Evolutionary conservation across 768 basidiomycete species (phyloP).

Genomic region (Clavaria fumosa): DNA sequence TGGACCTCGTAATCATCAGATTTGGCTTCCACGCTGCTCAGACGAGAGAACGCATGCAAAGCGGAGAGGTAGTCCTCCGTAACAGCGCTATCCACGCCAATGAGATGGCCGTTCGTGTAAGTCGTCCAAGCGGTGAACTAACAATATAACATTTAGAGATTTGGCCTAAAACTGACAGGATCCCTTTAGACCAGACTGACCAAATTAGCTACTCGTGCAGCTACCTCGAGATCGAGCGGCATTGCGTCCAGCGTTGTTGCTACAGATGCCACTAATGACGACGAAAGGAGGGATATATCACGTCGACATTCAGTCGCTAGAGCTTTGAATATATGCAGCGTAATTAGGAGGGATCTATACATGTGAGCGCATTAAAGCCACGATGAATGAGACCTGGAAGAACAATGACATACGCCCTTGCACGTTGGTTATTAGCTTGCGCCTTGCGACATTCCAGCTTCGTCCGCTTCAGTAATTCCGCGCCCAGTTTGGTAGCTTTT

Average conservation of each 20-base stretch:
- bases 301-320: constrained; percentile 78
- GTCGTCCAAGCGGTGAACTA: constrained; percentile 89
- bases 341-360: constrained; percentile 60
- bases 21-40: constrained; percentile 35
- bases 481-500: constrained; percentile 62
- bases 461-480: constrained; percentile 64
- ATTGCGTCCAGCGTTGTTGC: constrained; percentile 39
- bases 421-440: constrained; percentile 57
- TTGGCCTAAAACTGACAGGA: not conserved
- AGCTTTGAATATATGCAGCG: constrained; percentile 67
- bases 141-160: constrained; percentile 1
- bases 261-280: constrained; percentile 51
- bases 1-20: constrained; percentile 50
- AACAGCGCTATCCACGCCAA: constrained; percentile 59
- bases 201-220: constrained; percentile 63
- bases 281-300: constrained; percentile 62
- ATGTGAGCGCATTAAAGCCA: constrained; percentile 3
- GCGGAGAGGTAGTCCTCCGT: constrained; percentile 58
- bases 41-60: constrained; percentile 45
- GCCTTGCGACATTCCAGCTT: constrained; percentile 52
- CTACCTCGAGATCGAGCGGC: constrained; percentile 56
- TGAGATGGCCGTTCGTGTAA: constrained; percentile 72
- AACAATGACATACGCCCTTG: constrained; percentile 65
- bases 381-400: not conserved
- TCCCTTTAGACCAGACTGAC: constrained; percentile 33